Conservation (phyloP, 768 basidiomycete species). For the Crassisporium funariophilum region DNA sequence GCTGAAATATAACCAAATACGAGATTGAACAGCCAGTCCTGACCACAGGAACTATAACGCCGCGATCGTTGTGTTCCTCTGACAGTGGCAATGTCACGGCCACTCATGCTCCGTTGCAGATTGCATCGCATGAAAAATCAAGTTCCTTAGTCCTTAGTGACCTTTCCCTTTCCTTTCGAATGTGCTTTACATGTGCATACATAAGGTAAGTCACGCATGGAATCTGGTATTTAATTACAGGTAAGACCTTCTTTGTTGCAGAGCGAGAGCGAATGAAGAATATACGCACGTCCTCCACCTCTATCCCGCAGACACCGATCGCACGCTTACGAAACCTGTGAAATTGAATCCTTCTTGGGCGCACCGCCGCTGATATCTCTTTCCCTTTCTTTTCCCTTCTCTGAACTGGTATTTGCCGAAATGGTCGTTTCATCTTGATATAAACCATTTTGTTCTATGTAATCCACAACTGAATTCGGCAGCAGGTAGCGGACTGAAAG, state of each 20-base stretch:
- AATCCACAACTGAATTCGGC: conserved; percentile 88
- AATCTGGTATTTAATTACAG: background rate
- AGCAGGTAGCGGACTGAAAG: conserved; percentile 88
- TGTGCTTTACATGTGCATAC: background rate
- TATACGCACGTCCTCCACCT: conserved; percentile 14
- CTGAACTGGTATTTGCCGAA: conserved; percentile 18
- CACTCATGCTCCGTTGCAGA: background rate
- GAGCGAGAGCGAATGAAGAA: too few relatives aligned
- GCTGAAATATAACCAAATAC: too few relatives aligned
- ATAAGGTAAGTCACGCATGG: background rate
- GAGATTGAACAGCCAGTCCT: too few relatives aligned
- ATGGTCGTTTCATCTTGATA: conserved; percentile 63
- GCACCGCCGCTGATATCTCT: conserved; percentile 33
- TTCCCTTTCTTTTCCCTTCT: conserved; percentile 35
- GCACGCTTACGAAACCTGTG: conserved; percentile 19
- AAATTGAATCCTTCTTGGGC: conserved; percentile 30
- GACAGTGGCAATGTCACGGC: too few relatives aligned
- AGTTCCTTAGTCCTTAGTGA: too few relatives aligned
- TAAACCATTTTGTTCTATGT: conserved; percentile 84
- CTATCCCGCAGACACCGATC: conserved; percentile 6
- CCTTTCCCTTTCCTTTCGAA: too few relatives aligned
- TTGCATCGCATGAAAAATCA: too few relatives aligned
- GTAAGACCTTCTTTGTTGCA: conserved; percentile 16
- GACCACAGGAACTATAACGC: too few relatives aligned
- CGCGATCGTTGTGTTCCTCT: too few relatives aligned